phyloP scores from a whole-genome alignment of 2,329 filamentous ascomycete genomes.

The Hypoxylon sp. region DNA sequence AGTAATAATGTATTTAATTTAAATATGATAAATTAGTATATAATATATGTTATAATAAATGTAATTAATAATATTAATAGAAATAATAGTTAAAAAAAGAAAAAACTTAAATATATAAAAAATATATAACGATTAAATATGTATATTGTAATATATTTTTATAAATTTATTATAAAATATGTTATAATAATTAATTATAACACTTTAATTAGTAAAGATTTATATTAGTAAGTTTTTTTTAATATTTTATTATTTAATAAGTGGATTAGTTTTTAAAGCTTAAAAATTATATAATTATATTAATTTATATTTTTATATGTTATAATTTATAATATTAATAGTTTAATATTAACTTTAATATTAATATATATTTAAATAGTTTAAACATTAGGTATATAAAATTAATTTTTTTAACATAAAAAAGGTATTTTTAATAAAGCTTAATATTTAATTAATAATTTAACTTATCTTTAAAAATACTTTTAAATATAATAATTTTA shows the following conservation, averaged over 20 bases:
- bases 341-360: background rate
- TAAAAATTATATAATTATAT: background rate
- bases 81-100: background rate
- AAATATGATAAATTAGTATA: too few species aligned
- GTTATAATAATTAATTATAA: background rate
- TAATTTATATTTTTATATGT: background rate
- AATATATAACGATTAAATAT: constrained; percentile 1
- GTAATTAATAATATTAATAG: background rate
- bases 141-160: constrained; percentile 2
- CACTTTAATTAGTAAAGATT: constrained; percentile 2
- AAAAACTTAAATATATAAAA: constrained; percentile 1
- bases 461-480: background rate
- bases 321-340: background rate
- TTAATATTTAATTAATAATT: constrained; percentile 10
- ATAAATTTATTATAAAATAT: background rate
- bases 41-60: too few species aligned
- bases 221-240: background rate
- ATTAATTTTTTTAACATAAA: too few species aligned
- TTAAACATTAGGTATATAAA: too few species aligned
- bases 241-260: too few species aligned
- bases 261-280: too few species aligned
- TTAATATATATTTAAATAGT: too few species aligned
- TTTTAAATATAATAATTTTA: background rate
- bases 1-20: too few species aligned
- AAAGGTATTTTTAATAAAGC: background rate